Conservation (phyloP, 768 basidiomycete genomes). For the Pisolithus orientalis region DNA sequence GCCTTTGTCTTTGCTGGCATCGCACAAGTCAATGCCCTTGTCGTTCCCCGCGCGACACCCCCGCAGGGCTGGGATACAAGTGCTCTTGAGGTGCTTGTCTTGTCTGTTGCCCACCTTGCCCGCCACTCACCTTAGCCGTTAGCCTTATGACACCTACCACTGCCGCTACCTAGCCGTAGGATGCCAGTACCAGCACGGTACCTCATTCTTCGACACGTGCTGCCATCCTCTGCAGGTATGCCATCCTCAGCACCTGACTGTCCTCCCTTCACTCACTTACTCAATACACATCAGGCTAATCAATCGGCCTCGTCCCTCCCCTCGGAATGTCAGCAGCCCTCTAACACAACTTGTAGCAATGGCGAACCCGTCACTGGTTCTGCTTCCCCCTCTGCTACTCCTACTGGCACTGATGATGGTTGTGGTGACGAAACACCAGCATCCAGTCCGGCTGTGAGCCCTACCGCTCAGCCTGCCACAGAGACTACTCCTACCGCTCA, state of each 20-base stretch:
- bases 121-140: background rate
- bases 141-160: conserved; percentile 56
- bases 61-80: conserved; percentile 40
- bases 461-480: conserved; percentile 8
- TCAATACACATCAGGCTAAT: conserved; percentile 31
- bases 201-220: conserved; percentile 57
- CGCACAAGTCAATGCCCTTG: conserved; percentile 26
- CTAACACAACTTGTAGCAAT: conserved; percentile 19
- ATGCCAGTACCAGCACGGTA: conserved; percentile 43
- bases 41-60: conserved; percentile 29
- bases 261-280: background rate
- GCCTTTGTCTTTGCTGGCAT: conserved; percentile 40
- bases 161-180: conserved; percentile 53
- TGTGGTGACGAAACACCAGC: conserved; percentile 28
- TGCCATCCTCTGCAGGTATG: conserved; percentile 64
- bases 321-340: conserved; percentile 45
- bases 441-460: conserved; percentile 7
- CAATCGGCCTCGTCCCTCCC: conserved; percentile 46
- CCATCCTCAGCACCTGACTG: background rate
- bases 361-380: conserved; percentile 13
- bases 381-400: conserved; percentile 15
- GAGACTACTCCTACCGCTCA: conserved; percentile 10
- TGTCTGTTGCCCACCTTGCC: background rate
- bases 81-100: conserved; percentile 37
- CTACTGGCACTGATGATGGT: conserved; percentile 24